These are phyloP conservation scores for Fusarium virguliforme DNA, from an alignment of 2,329 filamentous ascomycete genomes.

Conservation along the genomic window DNA sequence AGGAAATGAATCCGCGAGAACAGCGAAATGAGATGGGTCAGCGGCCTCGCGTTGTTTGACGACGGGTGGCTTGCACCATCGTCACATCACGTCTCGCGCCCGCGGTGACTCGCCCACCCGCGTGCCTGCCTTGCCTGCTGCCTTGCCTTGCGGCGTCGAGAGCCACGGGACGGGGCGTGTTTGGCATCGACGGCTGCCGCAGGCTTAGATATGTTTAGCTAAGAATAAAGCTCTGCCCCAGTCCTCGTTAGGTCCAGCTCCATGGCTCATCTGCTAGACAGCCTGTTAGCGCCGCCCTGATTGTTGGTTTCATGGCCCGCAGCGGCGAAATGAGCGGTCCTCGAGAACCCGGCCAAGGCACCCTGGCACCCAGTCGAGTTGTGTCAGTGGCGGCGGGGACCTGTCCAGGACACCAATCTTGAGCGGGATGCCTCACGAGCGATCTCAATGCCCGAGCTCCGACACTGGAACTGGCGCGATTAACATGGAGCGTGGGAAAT, in stretches of 20 bases:
- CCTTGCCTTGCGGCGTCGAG: constrained; percentile 29
- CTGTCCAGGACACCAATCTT: constrained; percentile 31
- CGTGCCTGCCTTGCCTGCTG: no score
- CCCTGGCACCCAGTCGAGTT: background rate
- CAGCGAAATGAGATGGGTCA: constrained; percentile 50
- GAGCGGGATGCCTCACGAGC: constrained; percentile 28
- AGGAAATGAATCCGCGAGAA: constrained; percentile 50
- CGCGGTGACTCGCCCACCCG: constrained; percentile 30
- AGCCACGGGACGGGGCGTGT: constrained; percentile 45
- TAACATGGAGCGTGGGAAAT: constrained; percentile 21
- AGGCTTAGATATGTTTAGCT: constrained; percentile 23
- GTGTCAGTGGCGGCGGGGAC: constrained; percentile 26
- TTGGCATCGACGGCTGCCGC: constrained; percentile 42
- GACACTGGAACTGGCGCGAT: constrained; percentile 20
- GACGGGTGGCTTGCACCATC: constrained; percentile 41
- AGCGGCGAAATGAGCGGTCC: constrained; percentile 30
- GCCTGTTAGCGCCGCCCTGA: constrained; percentile 16
- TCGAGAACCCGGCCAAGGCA: constrained; percentile 14
- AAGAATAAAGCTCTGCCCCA: constrained; percentile 31
- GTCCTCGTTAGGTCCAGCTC: constrained; percentile 29
- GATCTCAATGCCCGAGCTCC: constrained; percentile 23
- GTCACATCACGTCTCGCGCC: constrained; percentile 40
- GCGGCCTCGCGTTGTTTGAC: constrained; percentile 29
- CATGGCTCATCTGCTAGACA: constrained; percentile 25
- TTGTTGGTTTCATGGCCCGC: constrained; percentile 17